These are phyloP conservation scores for Narthecium ossifragum DNA, from an alignment of 106 monocot genomes.

Conservation along the genomic window DNA sequence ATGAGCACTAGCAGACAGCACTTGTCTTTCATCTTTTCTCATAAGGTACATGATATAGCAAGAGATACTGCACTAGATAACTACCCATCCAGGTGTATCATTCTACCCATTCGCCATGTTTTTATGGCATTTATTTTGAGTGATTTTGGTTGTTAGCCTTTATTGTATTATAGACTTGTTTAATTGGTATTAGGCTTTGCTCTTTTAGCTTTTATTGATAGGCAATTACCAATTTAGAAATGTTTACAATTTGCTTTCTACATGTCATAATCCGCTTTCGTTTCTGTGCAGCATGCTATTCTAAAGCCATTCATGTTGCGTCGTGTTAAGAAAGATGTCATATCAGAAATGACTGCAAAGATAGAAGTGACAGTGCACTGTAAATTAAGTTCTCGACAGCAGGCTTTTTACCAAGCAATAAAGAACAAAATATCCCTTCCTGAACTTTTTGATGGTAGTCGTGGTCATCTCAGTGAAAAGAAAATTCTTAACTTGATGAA, in stretches of 20 bases:
- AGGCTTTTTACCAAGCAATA: slow-evolving; percentile 97
- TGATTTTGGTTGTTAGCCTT: neutral
- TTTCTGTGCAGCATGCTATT: slow-evolving; percentile 74
- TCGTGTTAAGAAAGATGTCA: slow-evolving; percentile 95
- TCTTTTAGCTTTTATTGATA: too few relatives aligned
- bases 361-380: slow-evolving; percentile 89
- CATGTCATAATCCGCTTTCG: slow-evolving; percentile 1
- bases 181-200: too few relatives aligned
- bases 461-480: slow-evolving; percentile 79
- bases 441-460: slow-evolving; percentile 77
- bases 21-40: too few relatives aligned
- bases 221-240: too few relatives aligned
- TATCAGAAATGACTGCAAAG: slow-evolving; percentile 93
- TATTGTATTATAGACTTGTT: neutral
- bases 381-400: slow-evolving; percentile 94
- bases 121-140: too few relatives aligned
- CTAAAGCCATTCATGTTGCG: slow-evolving; percentile 97
- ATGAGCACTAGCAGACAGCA: too few relatives aligned
- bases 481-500: slow-evolving; percentile 96
- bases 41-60: too few relatives aligned
- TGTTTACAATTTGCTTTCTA: neutral
- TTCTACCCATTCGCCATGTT: too few relatives aligned
- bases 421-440: slow-evolving; percentile 96
- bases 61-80: too few relatives aligned
- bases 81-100: too few relatives aligned